A percentile compares a stretch with the other conserved stretches of the same genome.
These are phyloP conservation scores for Penicillium bialowiezense DNA, from an alignment of 495 filamentous ascomycete species.

Conservation along the genomic window DNA sequence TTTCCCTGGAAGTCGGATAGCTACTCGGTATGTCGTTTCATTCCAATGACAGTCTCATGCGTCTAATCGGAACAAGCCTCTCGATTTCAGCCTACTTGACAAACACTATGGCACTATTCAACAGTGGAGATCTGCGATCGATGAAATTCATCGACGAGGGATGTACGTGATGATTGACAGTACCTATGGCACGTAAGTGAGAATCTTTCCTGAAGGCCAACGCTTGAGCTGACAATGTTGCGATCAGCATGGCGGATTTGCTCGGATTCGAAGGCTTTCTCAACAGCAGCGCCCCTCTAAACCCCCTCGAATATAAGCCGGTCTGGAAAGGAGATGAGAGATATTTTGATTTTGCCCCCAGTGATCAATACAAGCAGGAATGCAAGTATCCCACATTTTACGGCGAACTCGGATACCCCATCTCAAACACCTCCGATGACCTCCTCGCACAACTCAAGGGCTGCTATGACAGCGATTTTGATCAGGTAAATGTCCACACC, in stretches of 20 bases:
- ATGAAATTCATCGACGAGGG: constrained; percentile 59
- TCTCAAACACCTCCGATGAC: constrained; percentile 35
- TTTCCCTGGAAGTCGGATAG: constrained; percentile 66
- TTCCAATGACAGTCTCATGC: background rate
- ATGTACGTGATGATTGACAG: constrained; percentile 75
- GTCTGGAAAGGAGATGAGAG: constrained; percentile 54
- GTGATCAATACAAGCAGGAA: constrained; percentile 51
- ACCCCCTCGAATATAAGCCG: constrained; percentile 50
- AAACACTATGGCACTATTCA: constrained; percentile 63
- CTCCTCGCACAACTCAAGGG: constrained; percentile 47
- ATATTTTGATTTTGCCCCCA: constrained; percentile 61
- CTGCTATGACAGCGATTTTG: constrained; percentile 69
- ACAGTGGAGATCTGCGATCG: constrained; percentile 60
- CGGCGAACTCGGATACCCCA: constrained; percentile 54
- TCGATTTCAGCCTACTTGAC: constrained; percentile 69
- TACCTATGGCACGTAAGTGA: constrained; percentile 63
- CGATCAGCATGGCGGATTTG: constrained; percentile 56
- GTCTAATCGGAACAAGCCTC: background rate
- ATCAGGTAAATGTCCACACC: constrained; percentile 21
- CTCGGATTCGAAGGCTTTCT: constrained; percentile 66
- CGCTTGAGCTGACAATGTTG: background rate
- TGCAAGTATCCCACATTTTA: constrained; percentile 68
- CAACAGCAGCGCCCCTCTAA: constrained; percentile 63
- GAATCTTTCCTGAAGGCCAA: background rate
- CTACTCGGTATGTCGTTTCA: constrained; percentile 47